Evolutionary conservation across 441 rosid genomes (phyloP), one percentile per base, ranked within the genome.

Genomic region (Erodium trifolium): DNA sequence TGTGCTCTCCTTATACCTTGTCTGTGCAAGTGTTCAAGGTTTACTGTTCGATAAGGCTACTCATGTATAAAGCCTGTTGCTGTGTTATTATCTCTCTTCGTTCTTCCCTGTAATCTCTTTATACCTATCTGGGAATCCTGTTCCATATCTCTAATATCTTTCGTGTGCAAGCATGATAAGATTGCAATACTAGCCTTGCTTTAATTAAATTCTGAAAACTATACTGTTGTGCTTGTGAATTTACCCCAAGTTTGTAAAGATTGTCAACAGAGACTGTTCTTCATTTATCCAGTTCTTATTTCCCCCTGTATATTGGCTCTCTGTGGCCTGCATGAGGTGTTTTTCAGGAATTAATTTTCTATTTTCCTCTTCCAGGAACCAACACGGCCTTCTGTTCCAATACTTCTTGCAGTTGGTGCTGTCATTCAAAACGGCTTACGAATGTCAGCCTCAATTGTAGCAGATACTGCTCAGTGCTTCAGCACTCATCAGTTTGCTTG

Each of bases 401-500:
- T 95, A 74, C 89, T 95, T 79, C 89, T 95, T 80, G 98, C 99
- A 71, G 98, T 95, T 73, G 98, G 98, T 19, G 93, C 99, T 67
- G 92, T 95, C 77, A 92, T 95, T 79, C 92, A 92, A 78, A 95
- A 95, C 76, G 98, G 99, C 65, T 76, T 92, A 80, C 82, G 99
- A 65, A 90, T 89, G 97, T 92, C 96, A 68, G 88, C 96, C 80
- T 95, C 98, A 67, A 88, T 95, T 62, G 83, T 95, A 70, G 98
- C 95, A 41, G 97, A 95, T 71, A 95, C 97, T 43, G 98, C 98
- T 47, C 99, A 95, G 78, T 95, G 99, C 81, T 95, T 95, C 83
- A 95, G 98, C 77, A 95, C 99, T 5, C 99, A 95, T 87, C 99
- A 95, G 53, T 95, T 92, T 78, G 98, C 98, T 63, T 92, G 99